A percentile compares a stretch with the other conserved stretches of the same genome.
Conservation (phyloP, 2,329 filamentous ascomycete species). For the Zasmidium cellare region DNA sequence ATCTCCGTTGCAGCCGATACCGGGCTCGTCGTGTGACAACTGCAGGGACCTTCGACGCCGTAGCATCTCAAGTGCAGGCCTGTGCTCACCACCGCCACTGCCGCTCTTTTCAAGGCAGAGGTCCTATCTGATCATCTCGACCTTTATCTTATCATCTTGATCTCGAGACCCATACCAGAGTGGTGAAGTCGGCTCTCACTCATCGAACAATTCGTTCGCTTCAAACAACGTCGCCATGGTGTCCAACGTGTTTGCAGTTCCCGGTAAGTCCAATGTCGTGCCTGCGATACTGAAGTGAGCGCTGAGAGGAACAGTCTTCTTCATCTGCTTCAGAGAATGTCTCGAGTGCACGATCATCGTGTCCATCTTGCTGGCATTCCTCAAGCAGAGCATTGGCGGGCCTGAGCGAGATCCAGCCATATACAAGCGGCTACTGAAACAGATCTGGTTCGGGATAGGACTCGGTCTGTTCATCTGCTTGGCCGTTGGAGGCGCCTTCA, state of each 20-base stretch:
- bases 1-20: conserved; percentile 9
- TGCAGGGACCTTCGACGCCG: conserved; percentile 3
- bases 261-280: conserved; percentile 42
- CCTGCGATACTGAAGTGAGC: not conserved
- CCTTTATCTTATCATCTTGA: not conserved
- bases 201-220: not conserved
- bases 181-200: not conserved
- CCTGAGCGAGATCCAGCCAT: conserved; percentile 60
- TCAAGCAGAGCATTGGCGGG: conserved; percentile 73
- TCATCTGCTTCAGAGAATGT: conserved; percentile 85
- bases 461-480: conserved; percentile 66
- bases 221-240: conserved; percentile 49
- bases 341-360: conserved; percentile 83
- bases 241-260: conserved; percentile 69
- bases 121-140: conserved; percentile 14
- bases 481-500: conserved; percentile 65
- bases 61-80: not conserved
- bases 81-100: not conserved
- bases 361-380: conserved; percentile 80
- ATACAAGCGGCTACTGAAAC: conserved; percentile 55
- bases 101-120: not conserved
- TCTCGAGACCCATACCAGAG: not conserved
- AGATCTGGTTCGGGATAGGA: conserved; percentile 69
- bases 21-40: conserved; percentile 6
- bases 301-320: conserved; percentile 61